Conservation (phyloP, 164 flowering plant genomes). For the Euptelea pleiosperma region DNA sequence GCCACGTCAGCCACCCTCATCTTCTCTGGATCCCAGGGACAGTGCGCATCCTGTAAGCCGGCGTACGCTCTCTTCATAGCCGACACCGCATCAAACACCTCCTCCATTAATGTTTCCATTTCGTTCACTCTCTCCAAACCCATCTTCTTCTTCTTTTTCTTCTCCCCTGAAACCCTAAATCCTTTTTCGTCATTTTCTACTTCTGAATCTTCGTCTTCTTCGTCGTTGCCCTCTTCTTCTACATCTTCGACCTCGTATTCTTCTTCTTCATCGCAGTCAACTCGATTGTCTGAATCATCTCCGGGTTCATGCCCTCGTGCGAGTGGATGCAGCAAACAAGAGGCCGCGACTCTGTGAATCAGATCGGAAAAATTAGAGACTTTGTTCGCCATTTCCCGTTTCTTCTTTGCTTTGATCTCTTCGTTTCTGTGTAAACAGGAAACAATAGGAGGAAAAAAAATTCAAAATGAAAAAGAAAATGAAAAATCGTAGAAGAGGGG, state of each 20-base stretch:
- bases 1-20: constrained; percentile 82
- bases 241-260: constrained; percentile 4
- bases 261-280: constrained; percentile 7
- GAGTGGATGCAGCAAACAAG: constrained; percentile 78
- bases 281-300: background rate
- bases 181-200: constrained; percentile 1
- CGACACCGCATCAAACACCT: constrained; percentile 71
- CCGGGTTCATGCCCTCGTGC: constrained; percentile 27
- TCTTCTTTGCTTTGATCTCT: constrained; percentile 18
- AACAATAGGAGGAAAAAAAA: background rate
- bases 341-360: constrained; percentile 74
- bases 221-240: constrained; percentile 4
- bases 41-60: constrained; percentile 73
- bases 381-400: constrained; percentile 48
- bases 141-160: constrained; percentile 12
- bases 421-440: constrained; percentile 11
- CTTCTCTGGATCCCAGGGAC: constrained; percentile 85
- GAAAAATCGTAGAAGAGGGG: background rate
- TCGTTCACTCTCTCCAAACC: constrained; percentile 20
- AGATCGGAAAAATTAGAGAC: constrained; percentile 75
- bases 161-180: background rate
- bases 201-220: constrained; percentile 6
- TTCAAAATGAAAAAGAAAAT: background rate
- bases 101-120: constrained; percentile 32
- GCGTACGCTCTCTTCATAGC: constrained; percentile 77